Percentiles rank a stretch among this genome's conserved stretches.
Conservation (phyloP, 2,329 filamentous ascomycete species). For the Colletotrichum sp. region DNA sequence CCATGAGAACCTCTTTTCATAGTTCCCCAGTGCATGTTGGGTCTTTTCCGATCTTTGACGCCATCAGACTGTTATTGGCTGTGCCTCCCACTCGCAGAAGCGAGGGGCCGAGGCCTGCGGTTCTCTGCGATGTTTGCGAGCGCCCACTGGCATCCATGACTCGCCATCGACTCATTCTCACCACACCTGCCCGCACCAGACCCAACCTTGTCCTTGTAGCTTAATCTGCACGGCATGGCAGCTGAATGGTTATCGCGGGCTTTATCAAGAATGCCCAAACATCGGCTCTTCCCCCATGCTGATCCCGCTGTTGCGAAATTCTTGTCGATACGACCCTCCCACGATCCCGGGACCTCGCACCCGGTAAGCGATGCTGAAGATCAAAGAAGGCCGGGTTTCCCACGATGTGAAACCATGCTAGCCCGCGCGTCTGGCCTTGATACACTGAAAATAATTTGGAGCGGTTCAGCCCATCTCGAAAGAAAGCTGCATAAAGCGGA, state of each 20-base stretch:
- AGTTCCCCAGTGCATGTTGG: neutral
- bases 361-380: neutral
- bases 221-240: neutral
- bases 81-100: neutral
- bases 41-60: neutral
- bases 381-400: neutral
- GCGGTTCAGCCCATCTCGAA: neutral
- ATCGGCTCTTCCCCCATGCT: neutral
- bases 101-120: neutral
- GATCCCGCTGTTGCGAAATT: neutral
- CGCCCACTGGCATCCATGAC: neutral
- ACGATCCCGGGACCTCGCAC: neutral
- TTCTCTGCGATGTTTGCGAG: neutral
- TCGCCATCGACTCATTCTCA: neutral
- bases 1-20: neutral
- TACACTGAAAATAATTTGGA: neutral
- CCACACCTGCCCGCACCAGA: neutral
- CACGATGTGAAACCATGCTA: neutral
- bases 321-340: neutral
- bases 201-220: slow-evolving; percentile 7
- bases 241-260: neutral
- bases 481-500: neutral
- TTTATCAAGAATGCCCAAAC: neutral
- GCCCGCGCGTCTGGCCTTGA: neutral
- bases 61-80: neutral